A percentile compares a stretch with the other conserved stretches of the same genome.
These are phyloP conservation scores for Gentiana dahurica DNA, from an alignment of 257 asterid species.

Conservation along the genomic window DNA sequence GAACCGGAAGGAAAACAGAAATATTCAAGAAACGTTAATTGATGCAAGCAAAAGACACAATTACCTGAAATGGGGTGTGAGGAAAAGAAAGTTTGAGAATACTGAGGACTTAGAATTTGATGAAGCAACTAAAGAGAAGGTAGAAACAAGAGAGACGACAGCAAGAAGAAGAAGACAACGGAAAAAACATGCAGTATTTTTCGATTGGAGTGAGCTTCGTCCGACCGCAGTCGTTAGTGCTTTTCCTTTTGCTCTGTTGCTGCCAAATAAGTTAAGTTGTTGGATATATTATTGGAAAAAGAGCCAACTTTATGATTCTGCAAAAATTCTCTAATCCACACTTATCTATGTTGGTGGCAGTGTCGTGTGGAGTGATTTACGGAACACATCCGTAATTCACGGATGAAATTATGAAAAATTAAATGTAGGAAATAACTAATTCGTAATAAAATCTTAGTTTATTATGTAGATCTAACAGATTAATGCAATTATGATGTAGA, in stretches of 20 bases:
- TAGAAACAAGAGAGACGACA: background rate
- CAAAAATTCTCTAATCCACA: too few relatives aligned
- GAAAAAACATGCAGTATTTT: slow-evolving; percentile 1
- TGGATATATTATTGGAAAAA: background rate
- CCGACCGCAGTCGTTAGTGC: background rate
- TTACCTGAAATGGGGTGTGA: background rate
- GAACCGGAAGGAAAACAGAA: background rate
- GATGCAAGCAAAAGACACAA: background rate
- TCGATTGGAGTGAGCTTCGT: background rate
- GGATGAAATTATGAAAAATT: too few relatives aligned
- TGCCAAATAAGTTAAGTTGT: background rate
- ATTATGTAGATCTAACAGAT: too few relatives aligned
- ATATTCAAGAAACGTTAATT: background rate
- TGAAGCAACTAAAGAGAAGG: background rate
- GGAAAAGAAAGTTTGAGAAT: background rate
- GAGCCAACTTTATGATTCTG: slow-evolving; percentile 1
- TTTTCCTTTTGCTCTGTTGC: background rate
- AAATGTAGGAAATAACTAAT: too few relatives aligned
- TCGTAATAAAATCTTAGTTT: too few relatives aligned
- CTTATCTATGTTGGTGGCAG: too few relatives aligned
- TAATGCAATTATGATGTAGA: too few relatives aligned
- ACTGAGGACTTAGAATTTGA: background rate
- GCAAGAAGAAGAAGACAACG: background rate
- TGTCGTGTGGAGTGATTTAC: too few relatives aligned
- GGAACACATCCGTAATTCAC: too few relatives aligned